These are phyloP conservation scores for Hanseniaspora uvarum DNA, from an alignment of 1,139 yeast species.

Conservation along the genomic window DNA sequence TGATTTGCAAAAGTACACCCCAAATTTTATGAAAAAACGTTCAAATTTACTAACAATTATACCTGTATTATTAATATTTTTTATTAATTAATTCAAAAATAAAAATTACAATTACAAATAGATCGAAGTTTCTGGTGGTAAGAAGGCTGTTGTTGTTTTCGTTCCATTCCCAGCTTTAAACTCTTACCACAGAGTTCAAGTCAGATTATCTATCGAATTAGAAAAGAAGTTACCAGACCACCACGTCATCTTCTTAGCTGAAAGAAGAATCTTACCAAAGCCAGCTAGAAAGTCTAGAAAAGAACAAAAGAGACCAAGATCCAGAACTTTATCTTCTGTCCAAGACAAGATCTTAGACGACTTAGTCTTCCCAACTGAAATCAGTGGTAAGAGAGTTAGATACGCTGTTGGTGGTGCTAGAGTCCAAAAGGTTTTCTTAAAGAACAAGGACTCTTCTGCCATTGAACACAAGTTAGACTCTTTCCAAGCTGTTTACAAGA, in stretches of 20 bases:
- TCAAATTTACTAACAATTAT: conserved; percentile 12
- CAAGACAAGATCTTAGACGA: conserved; percentile 98
- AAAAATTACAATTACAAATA: conserved; percentile 19
- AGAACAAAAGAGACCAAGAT: conserved; percentile 98
- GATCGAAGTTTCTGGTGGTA: conserved; percentile 96
- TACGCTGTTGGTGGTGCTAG: conserved; percentile 98
- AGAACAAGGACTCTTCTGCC: conserved; percentile 94
- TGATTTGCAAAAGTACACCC: background rate
- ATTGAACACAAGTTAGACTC: conserved; percentile 99
- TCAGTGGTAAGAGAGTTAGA: conserved; percentile 98
- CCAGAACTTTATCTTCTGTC: conserved; percentile 97
- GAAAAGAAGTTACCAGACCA: conserved; percentile 99
- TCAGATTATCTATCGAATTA: conserved; percentile 96
- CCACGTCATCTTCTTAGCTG: conserved; percentile 98
- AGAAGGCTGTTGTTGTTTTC: conserved; percentile 95
- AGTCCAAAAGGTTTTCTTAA: conserved; percentile 95
- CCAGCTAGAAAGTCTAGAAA: conserved; percentile 82
- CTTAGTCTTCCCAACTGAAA: conserved; percentile 99
- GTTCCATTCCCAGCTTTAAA: conserved; percentile 93
- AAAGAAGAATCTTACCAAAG: conserved; percentile 99
- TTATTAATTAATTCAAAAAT: background rate
- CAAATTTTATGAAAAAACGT: background rate
- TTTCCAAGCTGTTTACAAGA: conserved; percentile 96
- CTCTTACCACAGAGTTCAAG: conserved; percentile 95
- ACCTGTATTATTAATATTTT: background rate